Conservation (phyloP, 176 grass and related monocot genomes). For the Musa itinerans region DNA sequence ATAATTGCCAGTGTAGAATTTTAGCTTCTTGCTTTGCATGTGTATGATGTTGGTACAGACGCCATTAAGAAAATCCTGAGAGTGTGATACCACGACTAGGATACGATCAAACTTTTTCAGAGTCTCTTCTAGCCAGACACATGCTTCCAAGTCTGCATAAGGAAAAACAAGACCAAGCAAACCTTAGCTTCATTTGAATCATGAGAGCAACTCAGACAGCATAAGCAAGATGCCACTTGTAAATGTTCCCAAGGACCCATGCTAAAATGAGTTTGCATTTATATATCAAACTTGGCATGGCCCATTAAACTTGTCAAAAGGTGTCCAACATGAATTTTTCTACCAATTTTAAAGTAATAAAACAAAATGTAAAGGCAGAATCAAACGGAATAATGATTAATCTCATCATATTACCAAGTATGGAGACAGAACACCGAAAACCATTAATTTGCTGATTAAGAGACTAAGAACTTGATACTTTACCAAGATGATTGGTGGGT, state of each 20-base stretch:
- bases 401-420: too few species aligned
- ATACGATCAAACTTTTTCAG: constrained; percentile 24
- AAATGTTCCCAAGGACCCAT: too few species aligned
- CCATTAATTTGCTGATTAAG: not conserved
- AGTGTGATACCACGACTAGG: constrained; percentile 27
- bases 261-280: too few species aligned
- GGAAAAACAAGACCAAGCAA: not conserved
- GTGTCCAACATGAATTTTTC: too few species aligned
- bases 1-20: constrained; percentile 22
- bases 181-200: not conserved
- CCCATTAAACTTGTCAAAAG: too few species aligned
- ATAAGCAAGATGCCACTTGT: too few species aligned
- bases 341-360: too few species aligned
- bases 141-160: constrained; percentile 25
- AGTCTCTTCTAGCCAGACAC: constrained; percentile 28
- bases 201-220: not conserved
- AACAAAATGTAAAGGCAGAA: too few species aligned
- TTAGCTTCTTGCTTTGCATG: constrained; percentile 26
- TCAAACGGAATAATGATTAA: too few species aligned
- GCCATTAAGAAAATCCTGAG: constrained; percentile 32
- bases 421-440: not conserved
- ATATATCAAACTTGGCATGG: too few species aligned
- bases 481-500: constrained; percentile 32
- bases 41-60: constrained; percentile 36
- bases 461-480: not conserved